Conservation (phyloP, 768 basidiomycete species). For the Tylopilus rubrobrunneus region DNA sequence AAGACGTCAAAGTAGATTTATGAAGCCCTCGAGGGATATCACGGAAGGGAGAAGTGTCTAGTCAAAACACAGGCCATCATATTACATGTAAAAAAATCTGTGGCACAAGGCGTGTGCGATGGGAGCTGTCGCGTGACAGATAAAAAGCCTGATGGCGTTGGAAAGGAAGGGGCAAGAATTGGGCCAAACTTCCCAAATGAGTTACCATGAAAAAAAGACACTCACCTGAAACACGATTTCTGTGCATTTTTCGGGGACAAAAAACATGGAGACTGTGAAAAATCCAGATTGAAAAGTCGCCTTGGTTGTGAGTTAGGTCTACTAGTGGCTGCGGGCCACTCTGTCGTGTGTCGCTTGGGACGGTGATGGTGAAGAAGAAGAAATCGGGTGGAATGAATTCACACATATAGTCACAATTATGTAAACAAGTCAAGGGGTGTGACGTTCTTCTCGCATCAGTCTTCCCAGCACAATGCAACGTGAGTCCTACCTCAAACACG, state of each 20-base stretch:
- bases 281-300: slow-evolving; percentile 34
- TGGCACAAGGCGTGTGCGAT: slow-evolving; percentile 29
- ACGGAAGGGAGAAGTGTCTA: slow-evolving; percentile 12
- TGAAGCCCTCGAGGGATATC: slow-evolving; percentile 19
- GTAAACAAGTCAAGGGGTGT: slow-evolving; percentile 22
- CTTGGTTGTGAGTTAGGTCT: slow-evolving; percentile 12
- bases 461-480: slow-evolving; percentile 23
- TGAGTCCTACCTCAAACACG: slow-evolving; percentile 14
- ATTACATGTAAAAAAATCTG: slow-evolving; percentile 38
- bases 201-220: slow-evolving; percentile 16
- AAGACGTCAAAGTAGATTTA: slow-evolving; percentile 26
- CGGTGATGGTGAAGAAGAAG: slow-evolving; percentile 30
- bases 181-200: slow-evolving; percentile 24
- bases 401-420: slow-evolving; percentile 29
- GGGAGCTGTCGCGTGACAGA: slow-evolving; percentile 35
- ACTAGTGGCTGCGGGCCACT: slow-evolving; percentile 30
- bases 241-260: slow-evolving; percentile 34
- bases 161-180: slow-evolving; percentile 16
- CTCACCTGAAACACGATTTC: slow-evolving; percentile 35
- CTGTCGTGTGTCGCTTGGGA: slow-evolving; percentile 27
- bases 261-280: slow-evolving; percentile 34
- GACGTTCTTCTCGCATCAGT: background rate
- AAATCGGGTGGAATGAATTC: slow-evolving; percentile 17
- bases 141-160: slow-evolving; percentile 28
- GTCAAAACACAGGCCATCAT: slow-evolving; percentile 24